A percentile compares a stretch with the other conserved stretches of the same genome.
These are phyloP conservation scores for Tetrapisispora pingtungensis DNA, from an alignment of 805 yeast species.

Conservation along the genomic window DNA sequence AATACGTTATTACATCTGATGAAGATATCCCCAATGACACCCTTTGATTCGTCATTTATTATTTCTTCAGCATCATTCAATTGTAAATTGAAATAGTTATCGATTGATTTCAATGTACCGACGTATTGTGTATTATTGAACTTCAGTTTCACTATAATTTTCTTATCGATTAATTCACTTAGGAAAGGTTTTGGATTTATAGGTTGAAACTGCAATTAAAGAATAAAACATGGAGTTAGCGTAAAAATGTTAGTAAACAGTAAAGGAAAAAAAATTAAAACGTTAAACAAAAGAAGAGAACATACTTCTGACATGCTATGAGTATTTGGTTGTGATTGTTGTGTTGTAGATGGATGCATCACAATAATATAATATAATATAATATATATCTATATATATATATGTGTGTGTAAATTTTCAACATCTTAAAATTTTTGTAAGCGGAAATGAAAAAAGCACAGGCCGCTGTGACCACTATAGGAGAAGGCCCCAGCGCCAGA, in stretches of 20 bases:
- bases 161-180: conserved; percentile 59
- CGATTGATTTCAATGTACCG: conserved; percentile 71
- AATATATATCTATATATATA: too few relatives aligned
- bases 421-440: too few relatives aligned
- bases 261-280: neutral
- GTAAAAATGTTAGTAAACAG: neutral
- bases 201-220: conserved; percentile 37
- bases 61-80: conserved; percentile 51
- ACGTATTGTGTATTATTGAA: conserved; percentile 85
- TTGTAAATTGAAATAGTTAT: conserved; percentile 86
- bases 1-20: conserved; percentile 87
- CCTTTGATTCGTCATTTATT: conserved; percentile 38
- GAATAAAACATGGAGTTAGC: neutral
- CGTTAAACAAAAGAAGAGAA: neutral
- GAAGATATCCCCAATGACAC: conserved; percentile 64
- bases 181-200: conserved; percentile 87
- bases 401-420: too few relatives aligned
- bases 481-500: too few relatives aligned
- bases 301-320: conserved; percentile 4
- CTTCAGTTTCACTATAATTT: conserved; percentile 70
- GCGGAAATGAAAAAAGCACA: too few relatives aligned
- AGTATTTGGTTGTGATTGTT: too few relatives aligned
- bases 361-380: too few relatives aligned
- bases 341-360: too few relatives aligned
- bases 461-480: too few relatives aligned